A percentile compares a stretch with the other conserved stretches of the same genome.
These are phyloP conservation scores for Leccinum pallidistipes DNA, from an alignment of 1,284 basidiomycete species.

Conservation along the genomic window DNA sequence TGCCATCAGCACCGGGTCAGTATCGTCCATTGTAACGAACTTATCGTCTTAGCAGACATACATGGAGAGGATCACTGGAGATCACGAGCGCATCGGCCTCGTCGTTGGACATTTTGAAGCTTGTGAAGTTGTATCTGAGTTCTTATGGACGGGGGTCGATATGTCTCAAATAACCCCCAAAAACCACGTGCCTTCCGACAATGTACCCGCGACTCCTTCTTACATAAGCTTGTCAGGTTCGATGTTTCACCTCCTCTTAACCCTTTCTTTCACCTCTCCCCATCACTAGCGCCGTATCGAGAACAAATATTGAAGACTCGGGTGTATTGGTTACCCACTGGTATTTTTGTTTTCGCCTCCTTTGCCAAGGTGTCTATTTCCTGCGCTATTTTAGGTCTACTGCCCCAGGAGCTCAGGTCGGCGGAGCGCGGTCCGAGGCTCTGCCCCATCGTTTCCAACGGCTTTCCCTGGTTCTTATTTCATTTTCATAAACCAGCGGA, in stretches of 20 bases:
- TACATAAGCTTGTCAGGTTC: no score
- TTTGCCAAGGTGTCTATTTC: background rate
- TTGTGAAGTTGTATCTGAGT: background rate
- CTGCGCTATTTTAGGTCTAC: background rate
- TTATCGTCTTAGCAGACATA: constrained; percentile 27
- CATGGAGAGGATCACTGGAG: constrained; percentile 49
- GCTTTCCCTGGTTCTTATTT: background rate
- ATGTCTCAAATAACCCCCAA: background rate
- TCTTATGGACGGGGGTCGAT: background rate
- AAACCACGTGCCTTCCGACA: background rate
- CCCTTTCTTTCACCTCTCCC: background rate
- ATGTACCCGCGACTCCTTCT: no score
- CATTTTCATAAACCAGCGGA: background rate
- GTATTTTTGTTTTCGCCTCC: background rate
- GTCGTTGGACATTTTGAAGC: constrained; percentile 18
- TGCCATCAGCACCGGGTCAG: background rate
- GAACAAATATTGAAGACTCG: no score
- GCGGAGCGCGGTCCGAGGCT: background rate
- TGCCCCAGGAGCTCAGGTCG: background rate
- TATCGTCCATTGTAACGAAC: background rate
- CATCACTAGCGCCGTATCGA: background rate
- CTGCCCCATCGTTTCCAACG: background rate
- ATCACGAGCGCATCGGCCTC: constrained; percentile 27
- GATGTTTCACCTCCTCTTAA: background rate
- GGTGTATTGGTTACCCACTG: background rate